A percentile compares a stretch with the other conserved stretches of the same genome.
Conservation (phyloP, 495 filamentous ascomycete species). For the Penicillium samsonianum region DNA sequence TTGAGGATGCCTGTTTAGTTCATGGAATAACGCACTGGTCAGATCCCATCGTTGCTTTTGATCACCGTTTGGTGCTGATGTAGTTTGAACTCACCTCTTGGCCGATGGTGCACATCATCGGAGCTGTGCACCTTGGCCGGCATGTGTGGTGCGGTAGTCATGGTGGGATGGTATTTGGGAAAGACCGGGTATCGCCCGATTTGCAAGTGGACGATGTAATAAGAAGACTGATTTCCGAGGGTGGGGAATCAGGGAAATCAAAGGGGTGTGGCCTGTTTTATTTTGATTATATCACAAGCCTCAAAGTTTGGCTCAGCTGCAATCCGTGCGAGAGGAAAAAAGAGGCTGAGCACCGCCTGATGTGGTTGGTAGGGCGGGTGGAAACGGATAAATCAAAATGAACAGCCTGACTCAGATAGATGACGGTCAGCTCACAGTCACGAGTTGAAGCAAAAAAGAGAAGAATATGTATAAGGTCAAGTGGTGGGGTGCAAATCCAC, state of each 20-base stretch:
- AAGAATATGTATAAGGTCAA: conserved; percentile 10
- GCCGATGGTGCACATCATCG: conserved; percentile 58
- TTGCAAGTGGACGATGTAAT: conserved; percentile 25
- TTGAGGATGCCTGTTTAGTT: conserved; percentile 80
- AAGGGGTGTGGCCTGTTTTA: conserved; percentile 7
- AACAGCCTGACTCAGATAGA: conserved; percentile 10
- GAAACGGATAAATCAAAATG: conserved; percentile 12
- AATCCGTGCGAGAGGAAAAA: neutral
- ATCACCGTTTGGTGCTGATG: neutral
- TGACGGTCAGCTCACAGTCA: conserved; percentile 4
- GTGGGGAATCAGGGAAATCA: neutral
- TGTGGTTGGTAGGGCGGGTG: neutral
- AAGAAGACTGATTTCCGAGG: conserved; percentile 10
- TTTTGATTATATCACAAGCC: conserved; percentile 15
- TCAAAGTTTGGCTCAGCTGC: conserved; percentile 10
- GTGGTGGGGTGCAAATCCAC: conserved; percentile 17
- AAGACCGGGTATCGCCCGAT: conserved; percentile 19
- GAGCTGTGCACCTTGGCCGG: conserved; percentile 38
- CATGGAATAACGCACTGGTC: neutral
- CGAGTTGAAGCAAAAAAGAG: conserved; percentile 1
- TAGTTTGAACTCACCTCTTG: conserved; percentile 62
- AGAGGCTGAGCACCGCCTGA: conserved; percentile 11
- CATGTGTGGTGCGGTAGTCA: conserved; percentile 38
- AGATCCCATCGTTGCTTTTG: neutral
- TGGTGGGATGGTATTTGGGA: conserved; percentile 17